A percentile compares a stretch with the other conserved stretches of the same genome.
Conservation (phyloP, 2,329 filamentous ascomycete species). For the Pseudogymnoascus sp. region DNA sequence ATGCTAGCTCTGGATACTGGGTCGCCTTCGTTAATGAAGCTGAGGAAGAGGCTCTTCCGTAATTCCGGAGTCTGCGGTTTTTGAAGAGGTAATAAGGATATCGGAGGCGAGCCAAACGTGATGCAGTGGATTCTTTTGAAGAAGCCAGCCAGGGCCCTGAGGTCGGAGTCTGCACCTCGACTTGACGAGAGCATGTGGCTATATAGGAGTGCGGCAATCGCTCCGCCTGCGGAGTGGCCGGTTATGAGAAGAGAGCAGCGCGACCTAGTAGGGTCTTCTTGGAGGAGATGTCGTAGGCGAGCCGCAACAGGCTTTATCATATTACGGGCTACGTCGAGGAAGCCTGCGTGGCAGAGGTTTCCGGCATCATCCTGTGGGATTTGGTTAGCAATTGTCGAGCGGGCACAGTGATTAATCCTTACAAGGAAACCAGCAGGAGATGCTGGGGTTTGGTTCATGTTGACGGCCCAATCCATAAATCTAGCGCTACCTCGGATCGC, state of each 20-base stretch:
- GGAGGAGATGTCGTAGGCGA: constrained; percentile 59
- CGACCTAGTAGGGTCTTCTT: constrained; percentile 61
- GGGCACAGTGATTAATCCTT: constrained; percentile 17
- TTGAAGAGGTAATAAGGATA: constrained; percentile 61
- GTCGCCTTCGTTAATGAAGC: constrained; percentile 81
- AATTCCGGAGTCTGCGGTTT: constrained; percentile 45
- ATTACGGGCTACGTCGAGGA: constrained; percentile 64
- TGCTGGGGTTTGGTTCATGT: constrained; percentile 62
- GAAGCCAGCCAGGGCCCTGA: constrained; percentile 58
- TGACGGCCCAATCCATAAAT: constrained; percentile 81
- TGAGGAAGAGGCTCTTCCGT: constrained; percentile 65
- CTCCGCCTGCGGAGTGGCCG: constrained; percentile 79
- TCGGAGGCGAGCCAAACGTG: constrained; percentile 75
- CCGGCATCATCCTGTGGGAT: constrained; percentile 54
- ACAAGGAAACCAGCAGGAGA: constrained; percentile 61
- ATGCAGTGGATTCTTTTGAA: constrained; percentile 79
- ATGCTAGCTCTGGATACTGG: constrained; percentile 71
- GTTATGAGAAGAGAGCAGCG: constrained; percentile 71
- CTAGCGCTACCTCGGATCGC: constrained; percentile 74
- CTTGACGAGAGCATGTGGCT: constrained; percentile 66
- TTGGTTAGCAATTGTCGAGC: constrained; percentile 9
- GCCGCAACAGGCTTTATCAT: constrained; percentile 69
- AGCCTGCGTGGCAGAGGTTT: constrained; percentile 75
- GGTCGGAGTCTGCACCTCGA: constrained; percentile 52
- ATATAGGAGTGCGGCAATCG: constrained; percentile 72